Evolutionary conservation across 1,139 yeast genomes (phyloP).

Genomic region (Pichia sp.): DNA sequence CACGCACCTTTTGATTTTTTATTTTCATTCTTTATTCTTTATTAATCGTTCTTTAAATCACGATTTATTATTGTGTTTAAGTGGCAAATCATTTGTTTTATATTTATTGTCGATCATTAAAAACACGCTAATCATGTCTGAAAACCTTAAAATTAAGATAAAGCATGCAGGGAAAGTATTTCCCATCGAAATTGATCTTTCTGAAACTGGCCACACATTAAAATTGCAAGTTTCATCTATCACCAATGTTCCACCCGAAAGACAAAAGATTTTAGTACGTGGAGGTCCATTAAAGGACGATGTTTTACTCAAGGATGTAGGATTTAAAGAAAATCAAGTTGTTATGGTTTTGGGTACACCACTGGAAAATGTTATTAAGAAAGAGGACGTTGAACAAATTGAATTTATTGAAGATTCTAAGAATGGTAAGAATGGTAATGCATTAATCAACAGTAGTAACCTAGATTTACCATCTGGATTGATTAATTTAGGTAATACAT

Average conservation of each 20-base stretch:
- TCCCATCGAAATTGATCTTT: conserved; percentile 54
- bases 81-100: no score
- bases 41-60: no score
- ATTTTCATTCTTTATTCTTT: no score
- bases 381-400: conserved; percentile 41
- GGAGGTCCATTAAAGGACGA: conserved; percentile 84
- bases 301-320: conserved; percentile 41
- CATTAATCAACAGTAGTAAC: conserved; percentile 24
- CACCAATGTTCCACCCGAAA: conserved; percentile 76
- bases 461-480: conserved; percentile 69
- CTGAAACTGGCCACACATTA: conserved; percentile 60
- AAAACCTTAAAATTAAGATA: conserved; percentile 33
- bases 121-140: conserved; percentile 4
- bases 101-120: no score
- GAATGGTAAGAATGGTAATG: conserved; percentile 24
- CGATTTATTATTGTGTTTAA: no score
- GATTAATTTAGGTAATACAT: conserved; percentile 86
- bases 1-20: no score
- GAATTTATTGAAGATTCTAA: conserved; percentile 68
- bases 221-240: conserved; percentile 63
- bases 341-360: conserved; percentile 93
- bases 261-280: conserved; percentile 85
- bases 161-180: conserved; percentile 83
- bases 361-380: conserved; percentile 35
- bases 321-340: conserved; percentile 57